Evolutionary conservation across 2,329 filamentous ascomycete species (phyloP), one percentile per base, ranked within the genome.

Genomic region (Magnaporthales sp.): DNA sequence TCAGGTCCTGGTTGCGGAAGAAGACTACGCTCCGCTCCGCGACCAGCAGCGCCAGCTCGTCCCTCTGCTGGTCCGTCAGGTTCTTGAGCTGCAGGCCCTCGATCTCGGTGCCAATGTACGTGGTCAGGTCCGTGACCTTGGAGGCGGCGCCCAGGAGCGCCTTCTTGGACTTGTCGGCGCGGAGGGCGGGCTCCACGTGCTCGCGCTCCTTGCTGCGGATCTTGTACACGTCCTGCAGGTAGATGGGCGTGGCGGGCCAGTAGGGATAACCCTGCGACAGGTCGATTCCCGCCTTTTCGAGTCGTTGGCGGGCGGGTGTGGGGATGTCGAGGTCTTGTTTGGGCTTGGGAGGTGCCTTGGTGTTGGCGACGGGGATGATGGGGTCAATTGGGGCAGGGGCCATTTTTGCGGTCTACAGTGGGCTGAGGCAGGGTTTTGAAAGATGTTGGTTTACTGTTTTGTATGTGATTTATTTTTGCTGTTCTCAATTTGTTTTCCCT

Each of bases 231-330:
- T 92, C 89, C 67, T 92, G 86, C 0, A 91, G 78, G 70, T 87
- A 92, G 1, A 91, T 77, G 0, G 90, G 89, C 63, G 82, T 82
- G 0, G 86, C 83, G 1, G 89, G 89, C 0, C 89, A 84, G 71
- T 91, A 91, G 0, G 90, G 90, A 70, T 92, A 92, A 0, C 89
- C 90, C 0, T 85, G 77, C 0, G 87, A 89, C 2, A 92, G 79
- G 72, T 92, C 88, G 66, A 92, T 83, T 1, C 87, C 89, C 0
- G 87, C 88, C 68, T 89, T 91, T 70, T 86, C 84, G 0, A 92
- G 80, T 4, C 89, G 82, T 63, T 81, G 78, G 1, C 82, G 80
- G 1, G 89, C 78, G 1, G 83, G 71, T 10, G 80, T 80, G 2
- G 90, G 90, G 7, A 92, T 78, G 0, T 80, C 81, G 0, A 92